Evolutionary conservation across 192 early-diverging fungal species (phyloP), one percentile per base, ranked within the genome.

Genomic region (Entomortierella parvispora): DNA sequence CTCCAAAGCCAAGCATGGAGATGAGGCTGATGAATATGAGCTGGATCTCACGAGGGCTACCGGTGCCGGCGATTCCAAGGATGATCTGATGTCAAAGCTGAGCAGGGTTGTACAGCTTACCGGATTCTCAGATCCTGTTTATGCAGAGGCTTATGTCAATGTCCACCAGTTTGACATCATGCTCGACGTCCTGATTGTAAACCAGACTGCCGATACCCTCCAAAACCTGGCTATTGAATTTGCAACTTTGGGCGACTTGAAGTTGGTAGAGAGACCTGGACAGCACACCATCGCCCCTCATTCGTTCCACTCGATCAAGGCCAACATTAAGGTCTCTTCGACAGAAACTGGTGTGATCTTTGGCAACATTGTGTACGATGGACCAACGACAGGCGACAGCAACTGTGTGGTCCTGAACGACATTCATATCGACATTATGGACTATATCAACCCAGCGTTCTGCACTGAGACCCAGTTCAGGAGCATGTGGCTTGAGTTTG

Each of bases 351-450:
- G 97, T 42, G 92, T 97, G 11, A 98, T 99, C 66, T 98, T 98
- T 83, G 95, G 96, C 62, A 99, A 95, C 83, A 96, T 99, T 81
- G 96, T 97, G 22, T 99, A 98, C 66, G 97, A 99, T 82, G 93
- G 95, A n/a, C 91, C 95, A 22, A 91, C 92, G 9, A 90, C 93
- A n/a, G 84, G 86, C 22, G 97, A 98, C 65, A 88, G 88, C 70
- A 92, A 95, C 71, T 97, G 92, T 70, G 95, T 98, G 12, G 93
- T 98, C 32, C 84, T 99, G 58, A 98, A 96, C 67, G 97, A 99
- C 68, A 95, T 99, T 52, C 96, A 97, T 68, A 94, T 99, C 70
- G 97, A 99, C 68, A 99, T 99, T 68, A 97, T 98, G 96, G 97
- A 98, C 80, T 99, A 98, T 79, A 97, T 99, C 82, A 94, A 96